A percentile compares a stretch with the other conserved stretches of the same genome.
Conservation (phyloP, 2,329 filamentous ascomycete genomes). For the Dactylellina cionopaga region DNA sequence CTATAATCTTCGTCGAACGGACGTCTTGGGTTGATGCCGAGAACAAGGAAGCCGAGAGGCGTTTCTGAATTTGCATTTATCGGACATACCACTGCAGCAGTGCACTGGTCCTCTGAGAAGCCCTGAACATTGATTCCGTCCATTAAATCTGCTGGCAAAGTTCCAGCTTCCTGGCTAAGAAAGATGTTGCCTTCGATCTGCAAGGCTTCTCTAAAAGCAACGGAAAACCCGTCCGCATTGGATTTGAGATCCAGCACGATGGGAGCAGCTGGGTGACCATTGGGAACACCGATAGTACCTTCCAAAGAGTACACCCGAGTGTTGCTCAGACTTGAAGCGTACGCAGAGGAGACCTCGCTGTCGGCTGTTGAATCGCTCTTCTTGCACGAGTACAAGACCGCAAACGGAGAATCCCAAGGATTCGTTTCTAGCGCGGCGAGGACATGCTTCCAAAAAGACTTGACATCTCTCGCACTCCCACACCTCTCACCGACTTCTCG, state of each 20-base stretch:
- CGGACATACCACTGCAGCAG: conserved; percentile 78
- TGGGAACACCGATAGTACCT: conserved; percentile 74
- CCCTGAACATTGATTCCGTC: conserved; percentile 74
- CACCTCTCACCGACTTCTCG: conserved; percentile 61
- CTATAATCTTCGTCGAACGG: conserved; percentile 84
- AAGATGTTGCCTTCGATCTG: conserved; percentile 73
- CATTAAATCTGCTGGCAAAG: conserved; percentile 72
- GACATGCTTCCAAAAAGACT: conserved; percentile 54
- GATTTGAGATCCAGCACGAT: conserved; percentile 74
- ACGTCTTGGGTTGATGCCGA: conserved; percentile 80
- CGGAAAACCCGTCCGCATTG: conserved; percentile 76
- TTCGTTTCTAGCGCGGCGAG: conserved; percentile 55
- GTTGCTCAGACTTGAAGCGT: conserved; percentile 72
- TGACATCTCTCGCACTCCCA: conserved; percentile 64
- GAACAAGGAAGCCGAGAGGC: conserved; percentile 79
- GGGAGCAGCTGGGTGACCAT: conserved; percentile 71
- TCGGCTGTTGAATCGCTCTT: conserved; percentile 72
- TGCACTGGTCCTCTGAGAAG: conserved; percentile 73
- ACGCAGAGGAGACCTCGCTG: conserved; percentile 76
- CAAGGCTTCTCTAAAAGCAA: conserved; percentile 80
- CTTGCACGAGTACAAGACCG: conserved; percentile 54
- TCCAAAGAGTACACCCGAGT: conserved; percentile 75
- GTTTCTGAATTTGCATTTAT: conserved; percentile 79
- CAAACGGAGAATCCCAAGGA: conserved; percentile 55
- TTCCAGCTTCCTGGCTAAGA: conserved; percentile 73